Evolutionary conservation across 805 yeast species (phyloP), one percentile per base, ranked within the genome.

Genomic region (Suhomyces sp.): DNA sequence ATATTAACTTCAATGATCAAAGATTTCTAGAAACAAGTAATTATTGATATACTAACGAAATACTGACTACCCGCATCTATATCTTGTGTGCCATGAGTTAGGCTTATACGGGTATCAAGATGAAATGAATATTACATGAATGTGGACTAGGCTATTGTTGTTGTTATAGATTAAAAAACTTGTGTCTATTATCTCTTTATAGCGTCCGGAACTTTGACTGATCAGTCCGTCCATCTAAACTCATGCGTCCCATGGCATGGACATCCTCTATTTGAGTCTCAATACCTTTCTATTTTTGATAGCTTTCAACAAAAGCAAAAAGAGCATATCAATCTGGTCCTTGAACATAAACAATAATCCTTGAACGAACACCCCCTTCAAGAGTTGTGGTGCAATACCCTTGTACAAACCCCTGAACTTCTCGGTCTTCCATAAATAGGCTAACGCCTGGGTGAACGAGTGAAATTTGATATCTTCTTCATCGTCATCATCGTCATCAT

Each of bases 361-460:
- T 58, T 87, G 95, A 4, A 86, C 95, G 27, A 87, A 58, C 2
- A 86, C 81, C 1, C 93, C 95, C 66, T 87, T 87, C 25, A 79
- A 56, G 39, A 87, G 68, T 56, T 87, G 95, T 5, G 95, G 95
- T 3, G 78, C 74, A 19, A 87, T 50, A 2, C 95, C 95, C 63
- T 81, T 85, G 77, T 87, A 87, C 42, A 86, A 64, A 0, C 90
- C 81, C 9, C 48, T 43, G 24, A 77, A 25, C 18, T 85, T 88
- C 50, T 85, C 93, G n/a, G 72, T 65, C 43, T 68, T 60, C 66
- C 77, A 74, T 45, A 86, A 67, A 53, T 78, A 75, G 17, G 51
- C 56, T 49, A 87, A 62, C 4, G 85, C 88, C 22, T 79, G 74
- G 30, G 79, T 79, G 60, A 84, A 83, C 32, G 72, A 65, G 31